phyloP scores from a whole-genome alignment of 148 eudicot genomes.

The Euryodendron excelsum region DNA sequence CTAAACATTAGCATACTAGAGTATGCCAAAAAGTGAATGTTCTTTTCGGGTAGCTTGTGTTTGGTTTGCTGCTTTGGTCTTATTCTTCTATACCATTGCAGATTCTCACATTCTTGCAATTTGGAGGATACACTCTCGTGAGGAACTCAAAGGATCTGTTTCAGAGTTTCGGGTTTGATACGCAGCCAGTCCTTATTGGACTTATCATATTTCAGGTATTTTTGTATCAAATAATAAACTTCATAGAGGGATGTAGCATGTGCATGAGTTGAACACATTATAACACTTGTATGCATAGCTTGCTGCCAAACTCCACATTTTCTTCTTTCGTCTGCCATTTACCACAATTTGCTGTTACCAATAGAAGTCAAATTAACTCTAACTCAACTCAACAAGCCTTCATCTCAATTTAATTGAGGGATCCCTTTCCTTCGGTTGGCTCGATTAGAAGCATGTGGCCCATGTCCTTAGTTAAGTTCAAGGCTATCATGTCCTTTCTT shows the following conservation, averaged over 20 bases:
- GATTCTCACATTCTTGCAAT: conserved; percentile 87
- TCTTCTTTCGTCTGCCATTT: neutral
- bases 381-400: neutral
- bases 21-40: neutral
- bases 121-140: conserved; percentile 97
- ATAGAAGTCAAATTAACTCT: no score
- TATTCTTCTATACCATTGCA: conserved; percentile 31
- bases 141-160: conserved; percentile 94
- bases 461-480: neutral
- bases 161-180: conserved; percentile 91
- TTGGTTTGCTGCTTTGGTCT: neutral
- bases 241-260: neutral
- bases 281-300: neutral
- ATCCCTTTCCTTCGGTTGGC: neutral
- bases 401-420: neutral
- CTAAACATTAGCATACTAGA: neutral
- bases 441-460: neutral
- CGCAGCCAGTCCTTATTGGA: conserved; percentile 96
- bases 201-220: conserved; percentile 95
- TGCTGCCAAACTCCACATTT: neutral
- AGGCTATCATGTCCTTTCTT: neutral
- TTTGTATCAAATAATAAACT: neutral
- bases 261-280: neutral
- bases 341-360: neutral
- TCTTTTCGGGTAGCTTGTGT: neutral